These are phyloP conservation scores for Gossypium gossypioides DNA, from an alignment of 441 rosid genomes.

Conservation along the genomic window DNA sequence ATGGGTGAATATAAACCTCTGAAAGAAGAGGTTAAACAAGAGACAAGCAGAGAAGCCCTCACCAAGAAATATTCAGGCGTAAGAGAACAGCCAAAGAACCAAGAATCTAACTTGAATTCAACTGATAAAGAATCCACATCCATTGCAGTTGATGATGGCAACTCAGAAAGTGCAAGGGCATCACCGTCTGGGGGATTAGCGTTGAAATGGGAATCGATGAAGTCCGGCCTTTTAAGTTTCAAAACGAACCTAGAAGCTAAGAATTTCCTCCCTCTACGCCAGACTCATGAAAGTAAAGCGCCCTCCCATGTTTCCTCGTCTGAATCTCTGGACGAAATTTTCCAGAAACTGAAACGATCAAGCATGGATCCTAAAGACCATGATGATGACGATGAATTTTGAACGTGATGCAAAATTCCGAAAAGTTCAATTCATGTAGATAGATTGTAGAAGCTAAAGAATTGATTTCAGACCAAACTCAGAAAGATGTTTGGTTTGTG, in stretches of 20 bases:
- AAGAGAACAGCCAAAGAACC: slow-evolving; percentile 35
- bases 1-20: slow-evolving; percentile 24
- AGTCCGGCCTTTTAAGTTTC: slow-evolving; percentile 50
- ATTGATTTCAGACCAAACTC: neutral
- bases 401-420: neutral
- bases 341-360: slow-evolving; percentile 55
- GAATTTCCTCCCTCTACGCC: slow-evolving; percentile 41
- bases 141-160: slow-evolving; percentile 32
- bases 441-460: neutral
- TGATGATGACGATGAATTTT: slow-evolving; percentile 18
- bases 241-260: slow-evolving; percentile 45
- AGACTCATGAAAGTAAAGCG: slow-evolving; percentile 28
- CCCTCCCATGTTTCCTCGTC: slow-evolving; percentile 31
- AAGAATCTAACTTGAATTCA: slow-evolving; percentile 25
- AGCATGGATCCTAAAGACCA: slow-evolving; percentile 18
- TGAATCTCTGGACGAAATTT: slow-evolving; percentile 58
- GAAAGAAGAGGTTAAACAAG: slow-evolving; percentile 33
- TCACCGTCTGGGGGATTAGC: slow-evolving; percentile 30
- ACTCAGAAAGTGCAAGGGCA: slow-evolving; percentile 15
- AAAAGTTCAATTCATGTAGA: neutral
- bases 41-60: slow-evolving; percentile 40
- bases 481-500: neutral
- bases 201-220: slow-evolving; percentile 60
- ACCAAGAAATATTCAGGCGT: slow-evolving; percentile 47
- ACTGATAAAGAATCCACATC: slow-evolving; percentile 32